Evolutionary conservation across 257 asterid species (phyloP).

Genomic region (Petrea volubilis): DNA sequence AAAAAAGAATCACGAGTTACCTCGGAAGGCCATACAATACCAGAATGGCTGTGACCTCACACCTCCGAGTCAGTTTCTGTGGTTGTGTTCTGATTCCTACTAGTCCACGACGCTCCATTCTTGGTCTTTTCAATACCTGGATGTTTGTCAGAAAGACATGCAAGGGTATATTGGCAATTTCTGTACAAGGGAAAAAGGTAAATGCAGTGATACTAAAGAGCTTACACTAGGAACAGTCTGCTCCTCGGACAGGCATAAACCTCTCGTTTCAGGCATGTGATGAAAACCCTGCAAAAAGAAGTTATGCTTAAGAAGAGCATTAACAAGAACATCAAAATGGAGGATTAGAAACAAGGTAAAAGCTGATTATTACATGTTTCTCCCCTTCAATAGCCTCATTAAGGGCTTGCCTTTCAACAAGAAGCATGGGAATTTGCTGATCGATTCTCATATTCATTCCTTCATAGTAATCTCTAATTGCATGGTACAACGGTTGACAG

Average conservation of each 20-base stretch:
- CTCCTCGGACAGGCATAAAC: conserved; percentile 78
- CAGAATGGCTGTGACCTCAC: conserved; percentile 80
- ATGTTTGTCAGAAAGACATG: not conserved
- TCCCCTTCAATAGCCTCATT: conserved; percentile 85
- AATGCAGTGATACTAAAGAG: conserved; percentile 3
- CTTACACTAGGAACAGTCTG: conserved; percentile 73
- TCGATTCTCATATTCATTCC: conserved; percentile 78
- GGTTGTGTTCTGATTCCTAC: conserved; percentile 65
- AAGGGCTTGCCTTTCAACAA: conserved; percentile 74
- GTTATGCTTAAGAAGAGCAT: not conserved
- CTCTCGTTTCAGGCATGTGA: conserved; percentile 87
- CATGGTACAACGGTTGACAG: conserved; percentile 69
- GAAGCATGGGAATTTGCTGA: conserved; percentile 79
- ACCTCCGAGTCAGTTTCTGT: conserved; percentile 58
- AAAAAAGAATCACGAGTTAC: conserved; percentile 26
- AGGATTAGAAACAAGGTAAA: not conserved
- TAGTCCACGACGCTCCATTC: conserved; percentile 54
- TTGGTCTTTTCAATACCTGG: conserved; percentile 63
- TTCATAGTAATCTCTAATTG: conserved; percentile 73
- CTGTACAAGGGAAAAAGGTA: not conserved
- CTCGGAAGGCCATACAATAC: conserved; percentile 81
- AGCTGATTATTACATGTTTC: conserved; percentile 55
- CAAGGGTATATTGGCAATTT: not conserved
- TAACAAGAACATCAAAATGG: not conserved
- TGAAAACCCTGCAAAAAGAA: conserved; percentile 55